Evolutionary conservation across 1,139 yeast genomes (phyloP), one percentile per base, ranked within the genome.

Genomic region (Yamadazyma sp.): DNA sequence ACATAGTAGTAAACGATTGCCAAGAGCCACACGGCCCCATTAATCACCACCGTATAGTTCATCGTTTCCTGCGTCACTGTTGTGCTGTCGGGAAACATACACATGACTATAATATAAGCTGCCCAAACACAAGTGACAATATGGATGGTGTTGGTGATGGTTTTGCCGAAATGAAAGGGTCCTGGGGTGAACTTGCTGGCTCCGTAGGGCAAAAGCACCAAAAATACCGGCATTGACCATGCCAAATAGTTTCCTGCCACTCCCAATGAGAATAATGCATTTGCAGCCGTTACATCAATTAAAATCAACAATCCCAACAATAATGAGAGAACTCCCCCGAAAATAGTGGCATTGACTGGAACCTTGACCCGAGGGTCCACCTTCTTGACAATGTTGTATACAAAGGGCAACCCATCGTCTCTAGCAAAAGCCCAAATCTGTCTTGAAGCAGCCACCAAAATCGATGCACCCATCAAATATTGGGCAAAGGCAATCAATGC

Each of bases 341-440:
- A 76, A 43, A 70, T 57, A 12, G 80, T 74, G 2, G 86, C 86
- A 48, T 80, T 67, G 34, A 79, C 55, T 12, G 88, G 88, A 20
- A 78, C 82, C 21, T 73, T 67, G 12, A 76, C 57, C 43, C 53
- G 69, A 37, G 69, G 67, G 54, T 80, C 66, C 40, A 82, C 82
- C 33, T 64, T 72, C 50, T 78, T 78, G 45, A 80, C 69, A 53
- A 64, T 57, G 46, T 45, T 62, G 48, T 54, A 49, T 45, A 72
- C 67, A 42, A 70, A 52, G 31, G 79, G 79, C 38, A 74, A 58
- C 21, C 66, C 70, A 43, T 64, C 66, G 42, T 64, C 71, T 51
- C 71, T 50, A n/a, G 67, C 66, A 48, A 62, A 64, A 8, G 69
- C 67, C 63, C 65, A 64, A 30, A 61, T 55, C 45, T 64, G 69